Evolutionary conservation across 2,329 filamentous ascomycete genomes (phyloP).

Genomic region (Raffaelea arxii): DNA sequence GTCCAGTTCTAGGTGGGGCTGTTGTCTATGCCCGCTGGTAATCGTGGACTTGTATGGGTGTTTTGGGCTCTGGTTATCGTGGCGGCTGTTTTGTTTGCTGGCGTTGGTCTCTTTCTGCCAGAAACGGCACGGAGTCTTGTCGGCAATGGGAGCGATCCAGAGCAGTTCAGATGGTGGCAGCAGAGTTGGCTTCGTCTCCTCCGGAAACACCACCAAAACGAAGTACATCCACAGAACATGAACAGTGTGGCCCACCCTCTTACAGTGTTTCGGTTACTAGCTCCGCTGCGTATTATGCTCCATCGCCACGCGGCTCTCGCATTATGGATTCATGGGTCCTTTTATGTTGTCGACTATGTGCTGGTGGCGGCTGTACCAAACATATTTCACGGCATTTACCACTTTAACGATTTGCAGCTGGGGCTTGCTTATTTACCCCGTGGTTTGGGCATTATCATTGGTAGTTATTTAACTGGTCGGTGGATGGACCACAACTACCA

Average conservation of each 20-base stretch:
- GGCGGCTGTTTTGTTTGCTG: slow-evolving; percentile 34
- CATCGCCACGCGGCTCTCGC: slow-evolving; percentile 44
- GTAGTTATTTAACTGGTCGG: slow-evolving; percentile 39
- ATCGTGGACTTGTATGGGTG: slow-evolving; percentile 49
- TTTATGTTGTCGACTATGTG: slow-evolving; percentile 37
- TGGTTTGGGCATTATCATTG: slow-evolving; percentile 32
- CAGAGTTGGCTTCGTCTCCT: slow-evolving; percentile 22
- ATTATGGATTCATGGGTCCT: slow-evolving; percentile 23
- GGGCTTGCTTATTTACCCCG: slow-evolving; percentile 39
- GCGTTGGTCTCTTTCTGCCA: slow-evolving; percentile 37
- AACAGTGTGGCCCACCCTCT: too few species aligned
- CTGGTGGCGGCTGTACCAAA: not conserved
- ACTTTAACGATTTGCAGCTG: slow-evolving; percentile 33
- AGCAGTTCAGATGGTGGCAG: slow-evolving; percentile 22
- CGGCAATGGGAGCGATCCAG: slow-evolving; percentile 28
- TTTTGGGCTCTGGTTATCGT: slow-evolving; percentile 54
- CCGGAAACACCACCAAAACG: not conserved
- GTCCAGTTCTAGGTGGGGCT: slow-evolving; percentile 18
- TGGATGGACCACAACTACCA: slow-evolving; percentile 44
- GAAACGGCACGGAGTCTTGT: slow-evolving; percentile 44
- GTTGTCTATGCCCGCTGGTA: slow-evolving; percentile 9
- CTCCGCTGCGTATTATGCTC: slow-evolving; percentile 35
- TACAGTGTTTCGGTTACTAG: slow-evolving; percentile 30
- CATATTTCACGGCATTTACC: not conserved
- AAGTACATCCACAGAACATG: too few species aligned